Evolutionary conservation across 495 filamentous ascomycete species (phyloP), one percentile per base, ranked within the genome.

Genomic region (Annulohypoxylon bovei): DNA sequence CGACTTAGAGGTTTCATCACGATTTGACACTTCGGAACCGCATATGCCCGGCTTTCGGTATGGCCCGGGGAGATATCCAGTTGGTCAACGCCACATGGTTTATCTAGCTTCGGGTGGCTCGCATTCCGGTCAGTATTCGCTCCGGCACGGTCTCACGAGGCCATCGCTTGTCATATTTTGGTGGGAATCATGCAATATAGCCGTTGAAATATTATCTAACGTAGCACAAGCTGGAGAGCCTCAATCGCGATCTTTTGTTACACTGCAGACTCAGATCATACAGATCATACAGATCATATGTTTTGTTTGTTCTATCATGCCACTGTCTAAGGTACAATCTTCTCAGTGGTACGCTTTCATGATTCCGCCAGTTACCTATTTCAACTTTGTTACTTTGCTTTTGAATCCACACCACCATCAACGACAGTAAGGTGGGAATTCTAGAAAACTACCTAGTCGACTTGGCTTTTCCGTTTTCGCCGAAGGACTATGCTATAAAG

Each of bases 221-320:
- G 56, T 67, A 37, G 20, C 50, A 68, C 20, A 56, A 39, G 5
- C n/a, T 20, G 9, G 30, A 30, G 57, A 68, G 57, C 65, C 65
- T 39, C 65, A 62, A 68, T 39, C 47, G 39, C 37, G 9, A 35
- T 49, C 30, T 32, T 49, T 32, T 62, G 60, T 64, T 64, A 62
- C 60, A 69, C 53, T 25, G 35, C 40, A 35, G 40, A 53, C 59
- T 52, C 49, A n/a, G 49, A 53, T 33, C 28, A 30, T 53, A 47
- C n/a, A 8, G 30, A 4, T 4, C 4, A 8, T 23, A 28, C 49
- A 37, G 32, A 47, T 11, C 54, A 30, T 59, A 44, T 32, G 47
- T 47, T 47, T 61, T 37, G 27, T 6, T 44, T 25, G 37, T 35
- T 49, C 18, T 20, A 23, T 37, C 35, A 42, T 59, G 40, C 40